phyloP scores from a whole-genome alignment of 345 rosid species.

The Dimocarpus longan region DNA sequence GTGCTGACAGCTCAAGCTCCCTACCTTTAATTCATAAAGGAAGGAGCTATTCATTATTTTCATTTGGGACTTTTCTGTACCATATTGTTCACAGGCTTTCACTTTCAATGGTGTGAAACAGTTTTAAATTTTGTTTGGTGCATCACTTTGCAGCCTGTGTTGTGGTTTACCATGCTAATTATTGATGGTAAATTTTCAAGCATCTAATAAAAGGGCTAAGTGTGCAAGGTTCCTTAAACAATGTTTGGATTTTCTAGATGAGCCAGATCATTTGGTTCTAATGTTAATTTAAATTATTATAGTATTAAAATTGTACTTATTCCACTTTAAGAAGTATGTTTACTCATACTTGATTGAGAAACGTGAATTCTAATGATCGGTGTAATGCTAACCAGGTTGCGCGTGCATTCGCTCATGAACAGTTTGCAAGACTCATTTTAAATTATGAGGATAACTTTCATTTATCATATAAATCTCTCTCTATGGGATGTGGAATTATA shows the following conservation, averaged over 20 bases:
- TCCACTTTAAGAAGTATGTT: background rate
- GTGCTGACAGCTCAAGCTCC: constrained; percentile 53
- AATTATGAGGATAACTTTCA: no score
- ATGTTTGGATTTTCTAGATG: constrained; percentile 82
- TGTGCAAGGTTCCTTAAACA: constrained; percentile 80
- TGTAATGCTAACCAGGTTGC: constrained; percentile 60
- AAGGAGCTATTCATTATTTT: constrained; percentile 71
- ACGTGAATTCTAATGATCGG: constrained; percentile 18
- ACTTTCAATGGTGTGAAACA: constrained; percentile 68
- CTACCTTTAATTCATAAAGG: constrained; percentile 62
- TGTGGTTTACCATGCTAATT: constrained; percentile 25
- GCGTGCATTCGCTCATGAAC: constrained; percentile 94
- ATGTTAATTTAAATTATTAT: no score
- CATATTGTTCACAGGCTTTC: constrained; percentile 93
- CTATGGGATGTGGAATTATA: constrained; percentile 52
- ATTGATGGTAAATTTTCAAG: constrained; percentile 44
- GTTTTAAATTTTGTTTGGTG: constrained; percentile 10
- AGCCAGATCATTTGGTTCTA: no score
- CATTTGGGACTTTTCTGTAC: constrained; percentile 87
- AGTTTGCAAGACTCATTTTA: no score
- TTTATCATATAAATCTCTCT: no score
- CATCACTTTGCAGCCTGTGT: constrained; percentile 4
- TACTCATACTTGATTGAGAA: background rate
- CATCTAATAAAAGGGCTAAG: constrained; percentile 63
- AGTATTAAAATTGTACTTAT: no score